phyloP scores from a whole-genome alignment of 345 rosid genomes.

The Cardamine occulta region DNA sequence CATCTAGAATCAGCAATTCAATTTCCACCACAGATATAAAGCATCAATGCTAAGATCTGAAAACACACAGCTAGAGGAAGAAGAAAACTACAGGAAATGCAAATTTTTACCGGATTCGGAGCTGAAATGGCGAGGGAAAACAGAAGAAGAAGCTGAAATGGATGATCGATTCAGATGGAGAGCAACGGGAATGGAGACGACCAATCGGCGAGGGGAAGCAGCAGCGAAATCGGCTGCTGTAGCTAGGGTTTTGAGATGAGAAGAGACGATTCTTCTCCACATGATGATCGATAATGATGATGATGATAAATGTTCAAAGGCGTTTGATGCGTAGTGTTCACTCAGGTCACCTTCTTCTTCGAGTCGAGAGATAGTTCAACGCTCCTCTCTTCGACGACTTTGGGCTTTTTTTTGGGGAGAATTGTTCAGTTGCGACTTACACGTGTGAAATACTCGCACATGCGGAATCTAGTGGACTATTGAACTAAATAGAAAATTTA shows the following conservation, averaged over 20 bases:
- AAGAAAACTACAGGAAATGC: not conserved
- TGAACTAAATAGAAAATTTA: too few relatives aligned
- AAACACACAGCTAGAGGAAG: not conserved
- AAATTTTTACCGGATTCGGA: conserved; percentile 51
- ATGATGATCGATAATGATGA: conserved; percentile 39
- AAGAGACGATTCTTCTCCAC: conserved; percentile 74
- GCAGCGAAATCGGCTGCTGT: conserved; percentile 25
- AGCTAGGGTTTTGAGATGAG: conserved; percentile 71
- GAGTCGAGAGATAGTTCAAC: not conserved
- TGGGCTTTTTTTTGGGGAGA: too few relatives aligned
- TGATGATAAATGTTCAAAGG: not conserved
- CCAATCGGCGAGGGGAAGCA: conserved; percentile 46
- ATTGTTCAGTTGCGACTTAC: too few relatives aligned
- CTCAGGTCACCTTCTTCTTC: conserved; percentile 46
- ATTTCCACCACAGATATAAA: not conserved
- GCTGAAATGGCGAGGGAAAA: conserved; percentile 49
- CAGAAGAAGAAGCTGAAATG: conserved; percentile 37
- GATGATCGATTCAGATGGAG: conserved; percentile 37
- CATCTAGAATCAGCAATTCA: not conserved
- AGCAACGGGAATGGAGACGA: conserved; percentile 27
- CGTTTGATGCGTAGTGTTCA: not conserved
- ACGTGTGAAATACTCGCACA: too few relatives aligned
- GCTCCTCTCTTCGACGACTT: conserved; percentile 9
- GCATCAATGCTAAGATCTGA: conserved; percentile 11
- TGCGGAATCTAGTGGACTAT: too few relatives aligned